phyloP scores from a whole-genome alignment of 139 green algal genomes.

The Cymbomonas tetramitiformis region DNA sequence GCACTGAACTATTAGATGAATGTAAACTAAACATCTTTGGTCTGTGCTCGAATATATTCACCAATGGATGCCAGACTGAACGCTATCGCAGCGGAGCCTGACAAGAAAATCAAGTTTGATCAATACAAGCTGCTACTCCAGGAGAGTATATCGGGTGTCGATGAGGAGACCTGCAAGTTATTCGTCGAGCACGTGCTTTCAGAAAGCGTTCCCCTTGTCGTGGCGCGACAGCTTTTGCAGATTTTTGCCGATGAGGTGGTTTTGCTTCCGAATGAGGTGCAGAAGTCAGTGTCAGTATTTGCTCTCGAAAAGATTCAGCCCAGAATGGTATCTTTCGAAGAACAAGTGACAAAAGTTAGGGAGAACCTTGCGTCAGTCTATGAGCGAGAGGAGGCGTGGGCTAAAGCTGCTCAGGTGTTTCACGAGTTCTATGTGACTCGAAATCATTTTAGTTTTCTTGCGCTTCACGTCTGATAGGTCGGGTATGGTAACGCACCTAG shows the following conservation, averaged over 20 bases:
- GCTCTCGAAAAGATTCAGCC: slow-evolving; percentile 54
- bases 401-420: slow-evolving; percentile 69
- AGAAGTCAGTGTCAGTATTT: neutral
- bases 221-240: slow-evolving; percentile 23
- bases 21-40: too few relatives aligned
- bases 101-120: too few relatives aligned
- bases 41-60: too few relatives aligned
- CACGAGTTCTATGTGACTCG: too few relatives aligned
- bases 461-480: neutral
- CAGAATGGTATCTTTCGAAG: slow-evolving; percentile 68
- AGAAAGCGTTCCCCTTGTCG: slow-evolving; percentile 27
- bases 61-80: too few relatives aligned
- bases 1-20: too few relatives aligned
- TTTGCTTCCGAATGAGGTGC: slow-evolving; percentile 12
- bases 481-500: too few relatives aligned
- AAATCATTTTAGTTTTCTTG: too few relatives aligned
- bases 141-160: too few relatives aligned
- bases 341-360: slow-evolving; percentile 43
- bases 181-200: slow-evolving; percentile 13
- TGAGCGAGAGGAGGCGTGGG: slow-evolving; percentile 75
- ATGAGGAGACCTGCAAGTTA: too few relatives aligned
- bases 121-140: too few relatives aligned
- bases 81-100: too few relatives aligned
- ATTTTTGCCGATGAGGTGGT: slow-evolving; percentile 14
- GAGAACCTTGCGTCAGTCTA: slow-evolving; percentile 48